phyloP scores from a whole-genome alignment of 2,329 filamentous ascomycete species.

The Rhexocercosporidium sp. region DNA sequence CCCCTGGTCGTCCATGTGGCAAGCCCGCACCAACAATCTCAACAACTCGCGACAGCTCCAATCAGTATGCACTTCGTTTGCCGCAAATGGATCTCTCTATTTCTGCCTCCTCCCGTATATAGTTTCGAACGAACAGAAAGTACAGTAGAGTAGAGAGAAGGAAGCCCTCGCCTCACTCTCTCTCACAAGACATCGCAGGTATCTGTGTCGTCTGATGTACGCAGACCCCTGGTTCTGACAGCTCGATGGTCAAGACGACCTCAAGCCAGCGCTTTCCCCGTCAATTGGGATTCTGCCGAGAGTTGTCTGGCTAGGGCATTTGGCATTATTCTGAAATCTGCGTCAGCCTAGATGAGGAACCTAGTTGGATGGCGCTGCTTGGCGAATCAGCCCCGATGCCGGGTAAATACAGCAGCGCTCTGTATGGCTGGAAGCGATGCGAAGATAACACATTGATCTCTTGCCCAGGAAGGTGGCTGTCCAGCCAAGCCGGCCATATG shows the following conservation, averaged over 20 bases:
- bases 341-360: constrained; percentile 7
- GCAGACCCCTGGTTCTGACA: not conserved
- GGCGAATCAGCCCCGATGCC: constrained; percentile 21
- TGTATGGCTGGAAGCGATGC: constrained; percentile 10
- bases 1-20: constrained; percentile 10
- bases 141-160: not conserved
- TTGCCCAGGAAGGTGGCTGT: constrained; percentile 14
- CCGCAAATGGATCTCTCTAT: not conserved
- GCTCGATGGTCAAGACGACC: not conserved
- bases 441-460: constrained; percentile 9
- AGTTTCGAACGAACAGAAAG: not conserved
- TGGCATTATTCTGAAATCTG: not conserved
- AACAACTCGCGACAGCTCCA: not conserved
- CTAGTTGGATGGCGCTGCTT: constrained; percentile 4
- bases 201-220: not conserved
- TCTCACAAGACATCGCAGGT: not conserved
- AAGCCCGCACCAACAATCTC: not conserved
- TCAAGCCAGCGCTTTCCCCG: constrained; percentile 3
- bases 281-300: constrained; percentile 7
- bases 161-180: too few species aligned
- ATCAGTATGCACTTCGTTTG: constrained; percentile 11
- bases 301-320: not conserved
- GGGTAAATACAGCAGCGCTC: constrained; percentile 13
- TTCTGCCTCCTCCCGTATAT: not conserved
- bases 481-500: constrained; percentile 18